Conservation (phyloP, 441 rosid genomes). For the Isatis lusitanica region DNA sequence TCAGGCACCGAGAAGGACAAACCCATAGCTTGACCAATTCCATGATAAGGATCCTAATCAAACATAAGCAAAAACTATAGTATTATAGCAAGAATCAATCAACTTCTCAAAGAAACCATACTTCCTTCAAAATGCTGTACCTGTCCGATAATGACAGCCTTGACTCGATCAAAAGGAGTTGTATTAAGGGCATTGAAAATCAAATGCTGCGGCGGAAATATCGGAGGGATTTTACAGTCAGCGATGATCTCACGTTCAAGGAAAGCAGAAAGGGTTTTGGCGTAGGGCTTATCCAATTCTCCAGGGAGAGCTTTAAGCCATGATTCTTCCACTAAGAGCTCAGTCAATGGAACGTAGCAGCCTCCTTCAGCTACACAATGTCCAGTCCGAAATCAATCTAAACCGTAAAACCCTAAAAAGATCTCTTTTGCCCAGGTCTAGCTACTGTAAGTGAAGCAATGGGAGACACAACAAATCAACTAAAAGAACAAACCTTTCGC, state of each 20-base stretch:
- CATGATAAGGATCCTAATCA: constrained; percentile 88
- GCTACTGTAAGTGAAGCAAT: neutral
- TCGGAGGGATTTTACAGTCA: constrained; percentile 35
- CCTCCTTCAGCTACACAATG: constrained; percentile 38
- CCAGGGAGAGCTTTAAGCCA: constrained; percentile 76
- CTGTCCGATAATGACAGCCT: constrained; percentile 90
- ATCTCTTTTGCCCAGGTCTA: neutral
- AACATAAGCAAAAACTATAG: neutral
- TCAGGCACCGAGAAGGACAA: constrained; percentile 89
- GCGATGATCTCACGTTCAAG: constrained; percentile 54
- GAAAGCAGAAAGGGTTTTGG: constrained; percentile 55
- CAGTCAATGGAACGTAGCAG: constrained; percentile 59
- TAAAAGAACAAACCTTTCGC: constrained; percentile 46
- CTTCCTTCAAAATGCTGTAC: constrained; percentile 22
- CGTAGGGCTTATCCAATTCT: constrained; percentile 72
- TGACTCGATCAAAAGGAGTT: constrained; percentile 71
- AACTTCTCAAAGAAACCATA: neutral
- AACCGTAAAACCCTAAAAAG: neutral
- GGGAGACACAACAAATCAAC: neutral
- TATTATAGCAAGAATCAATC: neutral
- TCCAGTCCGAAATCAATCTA: constrained; percentile 11
- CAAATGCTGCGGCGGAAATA: constrained; percentile 79
- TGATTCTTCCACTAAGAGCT: constrained; percentile 79
- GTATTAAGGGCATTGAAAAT: constrained; percentile 87
- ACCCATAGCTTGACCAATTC: constrained; percentile 98